Base-by-base conservation (phyloP, 164 flowering plant genomes). In the Annona squamosa region DNA sequence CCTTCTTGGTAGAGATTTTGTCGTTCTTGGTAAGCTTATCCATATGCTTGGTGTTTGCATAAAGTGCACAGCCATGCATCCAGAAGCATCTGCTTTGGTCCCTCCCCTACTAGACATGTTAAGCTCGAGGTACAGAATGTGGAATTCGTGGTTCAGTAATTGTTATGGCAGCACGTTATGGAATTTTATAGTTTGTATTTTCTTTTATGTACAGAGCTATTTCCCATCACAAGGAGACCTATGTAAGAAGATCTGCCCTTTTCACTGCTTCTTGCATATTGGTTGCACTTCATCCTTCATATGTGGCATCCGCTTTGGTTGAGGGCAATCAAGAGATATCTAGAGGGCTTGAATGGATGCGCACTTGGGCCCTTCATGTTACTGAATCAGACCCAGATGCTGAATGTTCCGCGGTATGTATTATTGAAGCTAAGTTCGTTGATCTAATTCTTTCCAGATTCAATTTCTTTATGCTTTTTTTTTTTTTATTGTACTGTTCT, bases 1-100 rank as follows among this genome's bases (percentile, higher is more conserved):
- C 82, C 85, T 95, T 81, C 86, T 95, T 71, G 97, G 89, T 42
- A 80, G 91, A 82, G 99, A 93, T 79, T 93, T 91, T 78, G 73
- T 95, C 73, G 94, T 95, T 71, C 86, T 95, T 64, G 99, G 99
- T 63, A 95, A 91, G 80, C 97, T 95, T 71, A 80, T 93, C 56
- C 81, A 95, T 79, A 93, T 90, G 94, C 97, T 93, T 77, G 98
- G 94, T 70, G 85, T 90, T 72, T 91, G 98, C 76, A 95, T 95
- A 82, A 93, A 86, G 83, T 91, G 94, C 79, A 84, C 90, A 75
- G 86, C 94, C 74, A 78, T 95, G 97, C 98, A 95, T 83, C 98
- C 99, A 2, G 99, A 95, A 81, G 98, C 98, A 72, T 87, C 96
- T 67, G 90, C 89, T 59, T 80, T 95, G 81, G 97, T 93, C 76